Base-by-base conservation (phyloP, 106 monocot species). In the Allium sativum region DNA sequence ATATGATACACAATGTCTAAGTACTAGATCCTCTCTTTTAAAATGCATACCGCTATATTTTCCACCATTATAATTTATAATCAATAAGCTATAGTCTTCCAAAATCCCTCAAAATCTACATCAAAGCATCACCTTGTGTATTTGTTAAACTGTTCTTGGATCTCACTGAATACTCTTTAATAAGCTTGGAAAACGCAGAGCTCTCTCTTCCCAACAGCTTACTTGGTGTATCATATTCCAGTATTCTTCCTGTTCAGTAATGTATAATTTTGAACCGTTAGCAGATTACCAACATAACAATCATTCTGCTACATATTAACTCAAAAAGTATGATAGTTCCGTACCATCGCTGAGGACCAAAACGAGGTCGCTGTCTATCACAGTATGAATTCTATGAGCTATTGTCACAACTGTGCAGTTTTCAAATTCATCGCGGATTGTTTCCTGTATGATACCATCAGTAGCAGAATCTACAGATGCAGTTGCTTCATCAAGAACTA, bases 401-500 rank as follows among this genome's bases (percentile, higher is more conserved):
- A 93, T 88, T 18, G 93, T 93, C 13, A 93, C 68, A 12, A 93
- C 88, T 19, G 93, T 93, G 56, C 88, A 78, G 42, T 74, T 77
- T 40, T 58, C 71, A 70, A 93, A 93, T 57, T 93, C 93, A 17
- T 76, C 21, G 13, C 79, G 76, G 17, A 93, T 84, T 20, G 82
- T 82, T 58, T 73, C 68, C 77, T 88, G 93, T 69, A 93, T 52
- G 46, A 82, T 78, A 50, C 70, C 75, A 68, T 88, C 93, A 13
- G 88, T 93, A 43, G 88, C 81, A 46, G 92, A 77, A 65, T 93
- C 92, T 59, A 93, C 65, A 12, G 92, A 93, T 31, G 92, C 92
- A 41, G 92, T 93, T 58, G 92, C 92, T 62, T 93, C 92, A 65
- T 93, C 92, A 19, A 93, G 87, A 64, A 93, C 81, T 55, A 93